A percentile compares a stretch with the other conserved stretches of the same genome.
These are phyloP conservation scores for Debaryomyces castellii DNA, from an alignment of 805 yeast species.

Conservation along the genomic window DNA sequence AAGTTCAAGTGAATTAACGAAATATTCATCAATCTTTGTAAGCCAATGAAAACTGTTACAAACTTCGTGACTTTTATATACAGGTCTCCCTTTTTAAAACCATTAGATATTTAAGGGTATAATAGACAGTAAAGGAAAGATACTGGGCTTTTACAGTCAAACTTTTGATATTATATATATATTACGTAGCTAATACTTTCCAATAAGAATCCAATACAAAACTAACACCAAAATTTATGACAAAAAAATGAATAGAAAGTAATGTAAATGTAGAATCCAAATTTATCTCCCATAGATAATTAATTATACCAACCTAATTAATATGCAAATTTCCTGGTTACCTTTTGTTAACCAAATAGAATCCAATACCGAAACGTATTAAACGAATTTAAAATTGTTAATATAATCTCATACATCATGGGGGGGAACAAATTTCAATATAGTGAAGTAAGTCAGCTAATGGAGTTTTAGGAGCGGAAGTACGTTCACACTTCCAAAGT, in stretches of 20 bases:
- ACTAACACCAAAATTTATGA: no score
- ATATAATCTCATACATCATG: background rate
- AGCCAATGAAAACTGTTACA: slow-evolving; percentile 13
- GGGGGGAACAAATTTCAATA: background rate
- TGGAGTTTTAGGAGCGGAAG: background rate
- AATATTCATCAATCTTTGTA: slow-evolving; percentile 6
- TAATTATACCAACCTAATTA: background rate
- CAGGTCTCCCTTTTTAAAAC: no score
- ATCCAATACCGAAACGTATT: background rate
- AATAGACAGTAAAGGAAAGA: no score
- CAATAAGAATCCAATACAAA: background rate
- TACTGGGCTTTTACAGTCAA: background rate
- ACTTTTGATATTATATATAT: slow-evolving; percentile 2
- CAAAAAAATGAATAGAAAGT: no score
- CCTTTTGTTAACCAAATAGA: background rate
- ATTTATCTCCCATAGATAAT: background rate
- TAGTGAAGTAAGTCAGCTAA: background rate
- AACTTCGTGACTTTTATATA: slow-evolving; percentile 1
- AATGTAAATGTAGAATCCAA: background rate
- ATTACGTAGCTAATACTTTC: background rate
- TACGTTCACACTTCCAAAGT: background rate
- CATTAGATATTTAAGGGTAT: no score
- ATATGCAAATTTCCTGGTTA: background rate
- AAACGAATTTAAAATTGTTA: background rate
- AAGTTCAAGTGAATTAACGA: background rate